Evolutionary conservation across 257 asterid species (phyloP).

Genomic region (Solanum appendiculatum): DNA sequence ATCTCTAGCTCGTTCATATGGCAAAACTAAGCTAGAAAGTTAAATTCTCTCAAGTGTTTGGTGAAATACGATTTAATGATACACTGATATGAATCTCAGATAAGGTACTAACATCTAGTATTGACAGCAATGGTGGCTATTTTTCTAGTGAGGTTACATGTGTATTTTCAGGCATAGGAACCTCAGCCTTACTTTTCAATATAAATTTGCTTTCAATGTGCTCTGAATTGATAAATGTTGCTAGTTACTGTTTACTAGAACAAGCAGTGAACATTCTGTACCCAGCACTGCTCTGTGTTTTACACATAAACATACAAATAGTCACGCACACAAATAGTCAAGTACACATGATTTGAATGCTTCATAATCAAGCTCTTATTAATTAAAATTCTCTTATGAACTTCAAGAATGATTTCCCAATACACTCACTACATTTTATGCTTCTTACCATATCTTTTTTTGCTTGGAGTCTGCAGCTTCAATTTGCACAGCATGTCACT

Average conservation of each 20-base stretch:
- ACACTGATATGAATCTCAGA: neutral
- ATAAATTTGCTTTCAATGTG: neutral
- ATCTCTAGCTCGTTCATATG: neutral
- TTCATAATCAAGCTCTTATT: neutral
- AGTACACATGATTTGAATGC: neutral
- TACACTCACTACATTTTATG: neutral
- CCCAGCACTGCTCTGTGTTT: neutral
- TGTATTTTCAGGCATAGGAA: neutral
- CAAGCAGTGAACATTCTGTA: neutral
- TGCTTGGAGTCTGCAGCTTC: conserved; percentile 30
- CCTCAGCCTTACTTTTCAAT: neutral
- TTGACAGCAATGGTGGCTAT: neutral
- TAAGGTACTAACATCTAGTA: neutral
- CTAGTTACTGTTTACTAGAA: neutral
- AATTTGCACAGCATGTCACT: conserved; percentile 39
- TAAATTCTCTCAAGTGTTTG: neutral
- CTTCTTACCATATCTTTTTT: neutral
- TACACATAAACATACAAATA: neutral
- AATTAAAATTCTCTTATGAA: neutral
- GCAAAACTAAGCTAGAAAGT: neutral
- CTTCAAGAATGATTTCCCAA: neutral
- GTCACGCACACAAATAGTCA: neutral
- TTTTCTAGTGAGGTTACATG: neutral
- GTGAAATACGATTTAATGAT: neutral
- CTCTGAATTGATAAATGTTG: neutral